Evolutionary conservation across 805 yeast species (phyloP), one percentile per base, ranked within the genome.

Genomic region (Candida andamanensis): DNA sequence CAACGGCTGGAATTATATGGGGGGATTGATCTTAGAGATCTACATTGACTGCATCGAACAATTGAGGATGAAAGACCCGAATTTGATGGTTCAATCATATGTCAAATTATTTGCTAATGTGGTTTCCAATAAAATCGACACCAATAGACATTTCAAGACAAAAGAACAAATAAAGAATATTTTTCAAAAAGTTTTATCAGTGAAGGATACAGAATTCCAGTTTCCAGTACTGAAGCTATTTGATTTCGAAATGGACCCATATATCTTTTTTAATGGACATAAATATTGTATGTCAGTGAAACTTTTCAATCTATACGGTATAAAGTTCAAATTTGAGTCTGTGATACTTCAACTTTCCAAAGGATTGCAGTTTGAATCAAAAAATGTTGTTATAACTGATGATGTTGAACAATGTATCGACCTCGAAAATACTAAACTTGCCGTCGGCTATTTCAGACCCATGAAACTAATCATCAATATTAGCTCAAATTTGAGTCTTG

Each of bases 1-100:
- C 13, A 74, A 78, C 28, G 85, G 87, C 1, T 89, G 97, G 97
- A 72, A 72, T 30, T 54, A 61, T 27, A 74, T 86, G 48, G 84
- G 94, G 1, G 68, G 76, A 5, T 57, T 70, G n/a, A 56, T 90
- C 12, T 63, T 85, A 23, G 76, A 75, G 42, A 62, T 79, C 1
- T 86, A 80, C 48, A 68, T 84, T 17, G 76, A 76, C 24, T 85
- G 95, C 45, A 63, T 87, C 22, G 74, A 74, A 39, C 59, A 70
- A 17, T 16, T 42, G 54, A 28, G 48, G 43, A 33, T 47, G 4
- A 40, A 46, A 9, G 47, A 56, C 2, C 34, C 42, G 5, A 48
- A 56, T 21, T 46, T 58, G n/a, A 41, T 72, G 6, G 36, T 69
- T 8, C 46, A 45, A 2, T 60, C 75, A 0, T 67, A 68, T 36